Conservation (phyloP, 805 yeast species). For the Lipomyces orientalis region DNA sequence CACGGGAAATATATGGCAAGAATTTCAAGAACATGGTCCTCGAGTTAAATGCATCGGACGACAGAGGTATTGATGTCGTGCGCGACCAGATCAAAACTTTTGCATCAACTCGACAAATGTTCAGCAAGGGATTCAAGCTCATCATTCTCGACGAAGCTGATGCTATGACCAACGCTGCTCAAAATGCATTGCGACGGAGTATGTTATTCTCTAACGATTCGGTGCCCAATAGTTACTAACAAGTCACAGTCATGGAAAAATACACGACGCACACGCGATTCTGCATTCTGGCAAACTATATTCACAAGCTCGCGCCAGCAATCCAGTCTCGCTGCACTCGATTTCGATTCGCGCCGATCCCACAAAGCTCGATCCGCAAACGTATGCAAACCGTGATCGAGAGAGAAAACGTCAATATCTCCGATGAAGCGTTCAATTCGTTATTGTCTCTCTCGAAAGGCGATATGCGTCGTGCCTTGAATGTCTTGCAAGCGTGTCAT, state of each 20-base stretch:
- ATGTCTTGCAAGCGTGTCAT: conserved; percentile 91
- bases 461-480: conserved; percentile 94
- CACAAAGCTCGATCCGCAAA: conserved; percentile 66
- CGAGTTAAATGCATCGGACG: conserved; percentile 95
- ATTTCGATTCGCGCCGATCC: conserved; percentile 87
- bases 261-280: conserved; percentile 90
- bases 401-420: conserved; percentile 66
- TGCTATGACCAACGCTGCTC: conserved; percentile 97
- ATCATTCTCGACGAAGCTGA: conserved; percentile 95
- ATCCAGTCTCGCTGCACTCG: conserved; percentile 92
- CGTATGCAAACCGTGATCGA: conserved; percentile 73
- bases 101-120: conserved; percentile 94
- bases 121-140: conserved; percentile 92
- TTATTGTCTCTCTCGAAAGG: conserved; percentile 80
- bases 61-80: conserved; percentile 97
- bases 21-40: conserved; percentile 81
- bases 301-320: conserved; percentile 95
- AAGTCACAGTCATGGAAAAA: conserved; percentile 65
- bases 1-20: conserved; percentile 84
- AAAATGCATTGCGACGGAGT: conserved; percentile 90
- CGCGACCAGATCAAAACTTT: conserved; percentile 95
- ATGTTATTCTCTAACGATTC: conserved; percentile 77
- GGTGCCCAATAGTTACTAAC: conserved; percentile 46
- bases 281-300: conserved; percentile 92
- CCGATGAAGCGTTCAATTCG: conserved; percentile 65